A percentile compares a stretch with the other conserved stretches of the same genome.
Evolutionary conservation across 345 rosid species (phyloP).

Genomic region (Brassica incana): DNA sequence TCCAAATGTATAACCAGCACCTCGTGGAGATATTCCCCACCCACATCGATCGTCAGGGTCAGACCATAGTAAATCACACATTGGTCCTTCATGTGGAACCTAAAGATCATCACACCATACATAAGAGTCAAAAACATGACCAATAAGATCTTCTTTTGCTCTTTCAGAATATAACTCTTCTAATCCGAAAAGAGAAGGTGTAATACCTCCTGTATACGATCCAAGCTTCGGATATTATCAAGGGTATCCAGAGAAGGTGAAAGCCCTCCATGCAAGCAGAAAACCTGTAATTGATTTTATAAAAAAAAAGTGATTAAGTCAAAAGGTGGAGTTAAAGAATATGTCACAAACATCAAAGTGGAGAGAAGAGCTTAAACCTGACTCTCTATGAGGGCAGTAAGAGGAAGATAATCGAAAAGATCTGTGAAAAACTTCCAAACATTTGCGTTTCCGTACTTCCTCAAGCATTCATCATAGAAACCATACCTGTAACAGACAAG

Average conservation of each 20-base stretch:
- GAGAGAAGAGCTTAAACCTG: conserved; percentile 53
- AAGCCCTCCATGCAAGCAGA: conserved; percentile 92
- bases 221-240: conserved; percentile 78
- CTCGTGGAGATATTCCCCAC: conserved; percentile 48
- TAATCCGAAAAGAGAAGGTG: not conserved
- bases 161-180: not conserved
- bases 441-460: conserved; percentile 68
- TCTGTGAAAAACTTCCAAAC: conserved; percentile 94
- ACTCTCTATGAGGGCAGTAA: conserved; percentile 91
- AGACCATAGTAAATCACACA: conserved; percentile 86
- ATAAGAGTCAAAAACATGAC: conserved; percentile 13
- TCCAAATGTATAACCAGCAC: conserved; percentile 48
- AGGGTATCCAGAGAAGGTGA: conserved; percentile 86
- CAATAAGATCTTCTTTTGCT: not conserved
- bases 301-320: not conserved
- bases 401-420: conserved; percentile 89
- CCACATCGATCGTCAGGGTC: conserved; percentile 51
- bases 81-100: conserved; percentile 88
- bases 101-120: conserved; percentile 36
- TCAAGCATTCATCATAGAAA: conserved; percentile 44
- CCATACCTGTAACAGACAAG: conserved; percentile 38
- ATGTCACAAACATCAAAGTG: not conserved
- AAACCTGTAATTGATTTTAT: conserved; percentile 37
- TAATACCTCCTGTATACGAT: conserved; percentile 83
- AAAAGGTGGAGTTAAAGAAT: not conserved